A percentile compares a stretch with the other conserved stretches of the same genome.
These are phyloP conservation scores for Avicennia marina DNA, from an alignment of 257 asterid species.

Conservation along the genomic window DNA sequence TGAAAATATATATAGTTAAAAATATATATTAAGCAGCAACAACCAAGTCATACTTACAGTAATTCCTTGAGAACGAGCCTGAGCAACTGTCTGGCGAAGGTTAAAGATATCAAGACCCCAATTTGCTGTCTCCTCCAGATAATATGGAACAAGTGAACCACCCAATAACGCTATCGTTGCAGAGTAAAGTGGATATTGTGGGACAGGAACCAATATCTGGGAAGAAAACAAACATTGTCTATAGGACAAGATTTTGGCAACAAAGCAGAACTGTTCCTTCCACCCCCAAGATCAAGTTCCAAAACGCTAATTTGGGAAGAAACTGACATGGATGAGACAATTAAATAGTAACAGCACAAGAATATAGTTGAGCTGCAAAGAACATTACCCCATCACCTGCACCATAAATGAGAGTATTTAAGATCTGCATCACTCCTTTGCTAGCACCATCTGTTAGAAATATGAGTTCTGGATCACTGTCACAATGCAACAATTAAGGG, in stretches of 20 bases:
- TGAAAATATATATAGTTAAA: not conserved
- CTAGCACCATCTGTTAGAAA: constrained; percentile 97
- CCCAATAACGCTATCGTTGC: constrained; percentile 87
- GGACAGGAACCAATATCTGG: constrained; percentile 94
- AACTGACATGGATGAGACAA: no score
- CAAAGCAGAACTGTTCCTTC: no score
- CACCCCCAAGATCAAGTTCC: not conserved
- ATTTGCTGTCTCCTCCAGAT: constrained; percentile 93
- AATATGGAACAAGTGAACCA: constrained; percentile 91
- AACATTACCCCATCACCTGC: constrained; percentile 70
- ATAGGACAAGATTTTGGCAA: not conserved
- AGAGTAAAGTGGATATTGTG: constrained; percentile 96
- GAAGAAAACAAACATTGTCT: constrained; percentile 12
- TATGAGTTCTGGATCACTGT: constrained; percentile 95
- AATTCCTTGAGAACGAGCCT: constrained; percentile 86
- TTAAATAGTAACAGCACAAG: not conserved
- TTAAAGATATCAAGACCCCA: constrained; percentile 89
- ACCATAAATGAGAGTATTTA: constrained; percentile 60
- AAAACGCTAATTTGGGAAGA: not conserved
- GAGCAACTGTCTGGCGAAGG: constrained; percentile 80
- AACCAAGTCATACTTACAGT: constrained; percentile 43
- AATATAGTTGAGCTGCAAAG: constrained; percentile 3
- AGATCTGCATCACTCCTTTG: constrained; percentile 93
- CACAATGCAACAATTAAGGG: constrained; percentile 16
- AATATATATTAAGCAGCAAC: not conserved